A percentile compares a stretch with the other conserved stretches of the same genome.
These are phyloP conservation scores for Camelina neglecta DNA, from an alignment of 345 rosid species.

Conservation along the genomic window DNA sequence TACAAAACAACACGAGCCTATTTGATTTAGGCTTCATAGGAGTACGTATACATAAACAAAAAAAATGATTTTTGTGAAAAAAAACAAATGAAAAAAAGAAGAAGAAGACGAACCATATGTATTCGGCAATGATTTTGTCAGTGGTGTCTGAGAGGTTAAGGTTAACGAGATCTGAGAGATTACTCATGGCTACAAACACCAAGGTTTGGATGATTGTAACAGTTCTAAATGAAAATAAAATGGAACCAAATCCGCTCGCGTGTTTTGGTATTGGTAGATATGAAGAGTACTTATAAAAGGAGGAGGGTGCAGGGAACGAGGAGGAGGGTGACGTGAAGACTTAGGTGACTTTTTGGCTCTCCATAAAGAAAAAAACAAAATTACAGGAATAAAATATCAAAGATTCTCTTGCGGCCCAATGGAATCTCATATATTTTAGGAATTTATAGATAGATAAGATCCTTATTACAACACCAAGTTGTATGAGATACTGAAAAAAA, in stretches of 20 bases:
- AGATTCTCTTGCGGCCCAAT: constrained; percentile 39
- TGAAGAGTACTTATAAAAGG: constrained; percentile 37
- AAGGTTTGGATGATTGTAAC: constrained; percentile 3
- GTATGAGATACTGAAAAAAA: too few species aligned
- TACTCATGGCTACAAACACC: constrained; percentile 54
- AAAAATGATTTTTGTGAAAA: not conserved
- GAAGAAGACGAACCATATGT: constrained; percentile 68
- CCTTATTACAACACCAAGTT: too few species aligned
- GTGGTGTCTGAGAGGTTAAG: constrained; percentile 75
- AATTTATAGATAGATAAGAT: not conserved
- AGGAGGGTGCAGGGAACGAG: constrained; percentile 28
- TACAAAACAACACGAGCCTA: constrained; percentile 9
- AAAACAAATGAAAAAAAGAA: not conserved
- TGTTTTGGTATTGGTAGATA: constrained; percentile 34
- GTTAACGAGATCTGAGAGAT: constrained; percentile 77
- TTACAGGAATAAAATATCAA: not conserved
- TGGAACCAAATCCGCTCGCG: constrained; percentile 18
- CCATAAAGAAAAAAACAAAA: not conserved
- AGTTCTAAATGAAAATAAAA: not conserved
- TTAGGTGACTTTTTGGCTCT: constrained; percentile 33
- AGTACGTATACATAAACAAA: constrained; percentile 6
- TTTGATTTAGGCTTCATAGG: not conserved
- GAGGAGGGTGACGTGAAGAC: constrained; percentile 33
- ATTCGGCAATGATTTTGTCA: constrained; percentile 85
- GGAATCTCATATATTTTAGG: constrained; percentile 27